phyloP scores from a whole-genome alignment of 805 yeast species.

The Suhomyces kilbournensis region DNA sequence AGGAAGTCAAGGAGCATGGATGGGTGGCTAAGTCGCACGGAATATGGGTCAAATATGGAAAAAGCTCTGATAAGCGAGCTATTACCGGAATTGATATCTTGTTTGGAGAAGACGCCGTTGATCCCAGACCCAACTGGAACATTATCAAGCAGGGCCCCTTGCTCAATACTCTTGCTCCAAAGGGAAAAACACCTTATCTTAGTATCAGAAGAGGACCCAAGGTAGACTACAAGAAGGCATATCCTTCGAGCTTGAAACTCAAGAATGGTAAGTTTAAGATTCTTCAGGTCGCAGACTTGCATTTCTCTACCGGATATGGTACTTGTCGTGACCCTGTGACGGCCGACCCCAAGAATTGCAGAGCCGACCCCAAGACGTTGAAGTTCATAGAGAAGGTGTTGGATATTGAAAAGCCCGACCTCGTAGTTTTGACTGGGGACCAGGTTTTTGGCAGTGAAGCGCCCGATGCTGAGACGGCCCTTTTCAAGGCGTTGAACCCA shows the following conservation, averaged over 20 bases:
- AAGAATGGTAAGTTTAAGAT: slow-evolving; percentile 63
- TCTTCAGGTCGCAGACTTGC: slow-evolving; percentile 87
- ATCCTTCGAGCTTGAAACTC: slow-evolving; percentile 33
- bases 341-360: slow-evolving; percentile 48
- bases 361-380: slow-evolving; percentile 75
- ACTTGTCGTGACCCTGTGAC: slow-evolving; percentile 75
- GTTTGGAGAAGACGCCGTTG: slow-evolving; percentile 70
- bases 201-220: slow-evolving; percentile 36
- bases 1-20: slow-evolving; percentile 36
- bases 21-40: slow-evolving; percentile 51
- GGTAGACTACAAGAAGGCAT: slow-evolving; percentile 23
- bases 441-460: slow-evolving; percentile 79
- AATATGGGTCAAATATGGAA: slow-evolving; percentile 59
- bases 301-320: slow-evolving; percentile 83
- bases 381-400: slow-evolving; percentile 59
- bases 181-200: slow-evolving; percentile 25
- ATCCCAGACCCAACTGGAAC: slow-evolving; percentile 74
- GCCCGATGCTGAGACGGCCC: slow-evolving; percentile 78
- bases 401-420: slow-evolving; percentile 76
- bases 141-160: slow-evolving; percentile 26
- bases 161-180: slow-evolving; percentile 16
- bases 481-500: slow-evolving; percentile 74
- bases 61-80: slow-evolving; percentile 30
- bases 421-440: slow-evolving; percentile 88
- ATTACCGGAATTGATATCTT: slow-evolving; percentile 64